Base-by-base conservation (phyloP, 768 basidiomycete genomes). In the Leucogyrophana mollusca region DNA sequence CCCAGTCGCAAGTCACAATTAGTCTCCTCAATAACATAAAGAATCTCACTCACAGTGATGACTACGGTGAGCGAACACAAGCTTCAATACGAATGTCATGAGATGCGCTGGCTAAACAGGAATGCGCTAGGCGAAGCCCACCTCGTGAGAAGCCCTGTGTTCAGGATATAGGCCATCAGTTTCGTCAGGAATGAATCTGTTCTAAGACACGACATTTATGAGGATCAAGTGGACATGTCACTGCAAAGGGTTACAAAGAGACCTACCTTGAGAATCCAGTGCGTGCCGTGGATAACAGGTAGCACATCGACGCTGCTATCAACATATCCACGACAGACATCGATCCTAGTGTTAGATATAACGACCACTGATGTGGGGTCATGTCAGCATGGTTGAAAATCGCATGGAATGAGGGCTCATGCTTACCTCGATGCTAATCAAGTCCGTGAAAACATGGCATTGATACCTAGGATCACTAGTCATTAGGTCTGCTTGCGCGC, bases 101-200 rank as follows among this genome's bases (percentile, higher is more conserved):
- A 14, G 18, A 14, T 8, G 7, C 14, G 17, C 21, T 17, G 9
- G 13, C 13, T 30, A 30, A 30, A 13, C 13, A 30, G 13, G 27
- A 30, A 7, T 13, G 17, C 11, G 8, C 13, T 9, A 23, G n/a
- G 21, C 7, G 17, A 20, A 21, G 2, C 6, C 9, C 20, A 45
- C 44, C 40, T 45, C 17, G 44, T 45, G 9, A 45, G 23, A 18
- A 34, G 20, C 18, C 44, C 44, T 9, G n/a, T 27, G 11, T 42
- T 5, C 9, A 43, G 24, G 23, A 24, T 43, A 17, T 43, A 45
- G 16, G 4, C 3, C 2, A 45, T 43, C 14, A 45, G 23, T 17
- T 25, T 45, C 18, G 13, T 13, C 16, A 45, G 21, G 7, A 42
- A 22, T n/a, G 11, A 8, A 25, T 45, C 44, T 4, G 23, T 45